Evolutionary conservation across 1,139 yeast species (phyloP).

Genomic region (Suhomyces atakaporum): DNA sequence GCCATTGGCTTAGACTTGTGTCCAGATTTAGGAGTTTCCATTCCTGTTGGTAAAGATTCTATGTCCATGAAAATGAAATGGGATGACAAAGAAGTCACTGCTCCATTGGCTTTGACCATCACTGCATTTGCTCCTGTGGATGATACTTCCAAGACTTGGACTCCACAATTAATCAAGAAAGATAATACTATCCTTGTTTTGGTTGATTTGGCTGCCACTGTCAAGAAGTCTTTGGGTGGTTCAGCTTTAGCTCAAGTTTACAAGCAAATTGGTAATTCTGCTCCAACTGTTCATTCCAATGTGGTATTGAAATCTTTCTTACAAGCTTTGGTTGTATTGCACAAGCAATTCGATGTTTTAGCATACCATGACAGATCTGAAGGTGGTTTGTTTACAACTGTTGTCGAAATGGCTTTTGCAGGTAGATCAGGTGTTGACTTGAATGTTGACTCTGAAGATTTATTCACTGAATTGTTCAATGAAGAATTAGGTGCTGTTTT

Average conservation of each 20-base stretch:
- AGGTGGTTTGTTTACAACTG: conserved; percentile 89
- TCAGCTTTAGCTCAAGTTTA: conserved; percentile 95
- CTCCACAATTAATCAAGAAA: conserved; percentile 68
- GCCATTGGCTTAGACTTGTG: conserved; percentile 95
- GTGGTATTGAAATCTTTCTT: conserved; percentile 66
- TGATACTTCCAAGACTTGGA: conserved; percentile 91
- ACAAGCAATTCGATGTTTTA: conserved; percentile 64
- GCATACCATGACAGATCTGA: conserved; percentile 97
- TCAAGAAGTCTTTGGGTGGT: conserved; percentile 75
- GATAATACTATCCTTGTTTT: conserved; percentile 67
- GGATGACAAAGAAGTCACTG: conserved; percentile 89
- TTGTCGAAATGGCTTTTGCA: conserved; percentile 96
- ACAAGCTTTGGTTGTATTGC: conserved; percentile 68
- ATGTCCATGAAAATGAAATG: conserved; percentile 99
- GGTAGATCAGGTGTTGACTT: conserved; percentile 76
- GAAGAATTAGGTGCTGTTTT: conserved; percentile 97
- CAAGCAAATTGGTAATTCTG: conserved; percentile 76
- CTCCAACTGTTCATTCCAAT: conserved; percentile 82
- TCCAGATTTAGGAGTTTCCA: conserved; percentile 86
- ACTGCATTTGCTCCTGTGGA: conserved; percentile 91
- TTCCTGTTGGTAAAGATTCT: conserved; percentile 98
- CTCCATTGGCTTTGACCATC: conserved; percentile 89
- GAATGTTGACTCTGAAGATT: conserved; percentile 35
- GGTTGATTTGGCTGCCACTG: conserved; percentile 74
- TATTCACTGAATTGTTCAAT: conserved; percentile 67